Conservation (phyloP, 208 protist genomes). For the Angomonas deanei region DNA sequence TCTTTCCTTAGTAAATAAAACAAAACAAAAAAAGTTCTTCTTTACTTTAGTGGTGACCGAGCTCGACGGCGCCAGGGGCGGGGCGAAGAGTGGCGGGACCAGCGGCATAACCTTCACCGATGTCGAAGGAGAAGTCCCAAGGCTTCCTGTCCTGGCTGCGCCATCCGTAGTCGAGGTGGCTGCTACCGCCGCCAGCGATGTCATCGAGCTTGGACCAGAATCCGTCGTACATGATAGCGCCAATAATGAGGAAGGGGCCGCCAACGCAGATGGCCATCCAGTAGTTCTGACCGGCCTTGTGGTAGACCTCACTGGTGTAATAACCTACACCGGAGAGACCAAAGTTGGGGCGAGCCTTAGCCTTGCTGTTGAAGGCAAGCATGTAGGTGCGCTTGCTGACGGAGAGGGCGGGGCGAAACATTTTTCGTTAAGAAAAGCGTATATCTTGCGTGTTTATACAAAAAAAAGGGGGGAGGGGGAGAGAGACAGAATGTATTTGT, state of each 20-base stretch:
- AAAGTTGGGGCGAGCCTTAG: constrained; percentile 86
- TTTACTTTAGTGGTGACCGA: constrained; percentile 54
- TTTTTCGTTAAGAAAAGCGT: constrained; percentile 13
- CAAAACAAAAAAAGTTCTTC: neutral
- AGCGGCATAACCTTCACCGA: constrained; percentile 83
- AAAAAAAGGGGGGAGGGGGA: neutral
- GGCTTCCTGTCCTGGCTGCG: constrained; percentile 70
- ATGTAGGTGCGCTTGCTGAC: constrained; percentile 71
- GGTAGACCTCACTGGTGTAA: constrained; percentile 77
- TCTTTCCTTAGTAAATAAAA: constrained; percentile 4
- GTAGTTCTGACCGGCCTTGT: constrained; percentile 75
- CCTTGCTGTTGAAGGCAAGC: constrained; percentile 83
- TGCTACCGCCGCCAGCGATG: constrained; percentile 70
- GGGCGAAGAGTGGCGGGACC: constrained; percentile 61
- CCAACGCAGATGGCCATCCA: constrained; percentile 54
- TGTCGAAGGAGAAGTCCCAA: constrained; percentile 87
- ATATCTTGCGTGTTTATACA: neutral
- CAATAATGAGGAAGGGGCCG: constrained; percentile 55
- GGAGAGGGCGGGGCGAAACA: constrained; percentile 62
- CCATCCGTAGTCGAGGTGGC: constrained; percentile 74
- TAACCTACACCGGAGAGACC: constrained; percentile 77
- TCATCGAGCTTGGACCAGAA: constrained; percentile 85
- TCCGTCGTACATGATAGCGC: constrained; percentile 71
- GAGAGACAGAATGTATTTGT: neutral
- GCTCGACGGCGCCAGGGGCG: constrained; percentile 67